Conservation (phyloP, 352 stramenopile species). For the Phytophthora crassamura region DNA sequence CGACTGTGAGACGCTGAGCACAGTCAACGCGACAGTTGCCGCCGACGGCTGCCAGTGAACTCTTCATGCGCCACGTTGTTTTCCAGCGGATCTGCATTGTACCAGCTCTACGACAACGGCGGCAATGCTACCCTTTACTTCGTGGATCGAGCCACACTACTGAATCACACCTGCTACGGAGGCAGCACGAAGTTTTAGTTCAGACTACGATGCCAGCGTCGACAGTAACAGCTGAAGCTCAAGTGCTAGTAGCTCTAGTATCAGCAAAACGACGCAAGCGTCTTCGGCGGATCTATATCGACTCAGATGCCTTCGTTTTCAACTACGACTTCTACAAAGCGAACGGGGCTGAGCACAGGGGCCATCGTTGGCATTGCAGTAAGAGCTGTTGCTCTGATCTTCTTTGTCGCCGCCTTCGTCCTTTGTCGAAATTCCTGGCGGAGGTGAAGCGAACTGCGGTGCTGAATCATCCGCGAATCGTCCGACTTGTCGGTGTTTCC, state of each 20-base stretch:
- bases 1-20: constrained; percentile 13
- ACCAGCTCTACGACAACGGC: constrained; percentile 15
- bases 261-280: constrained; percentile 2
- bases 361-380: constrained; percentile 4
- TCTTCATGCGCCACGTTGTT: constrained; percentile 19
- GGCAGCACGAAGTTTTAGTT: constrained; percentile 16
- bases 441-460: constrained; percentile 46
- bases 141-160: constrained; percentile 5
- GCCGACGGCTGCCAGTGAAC: constrained; percentile 17
- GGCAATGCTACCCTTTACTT: constrained; percentile 12
- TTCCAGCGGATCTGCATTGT: constrained; percentile 10
- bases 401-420: neutral
- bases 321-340: neutral
- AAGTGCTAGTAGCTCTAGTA: constrained; percentile 10
- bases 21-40: constrained; percentile 13
- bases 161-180: constrained; percentile 13
- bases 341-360: neutral
- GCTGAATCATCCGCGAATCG: constrained; percentile 49
- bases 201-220: constrained; percentile 11
- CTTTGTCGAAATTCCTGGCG: constrained; percentile 14
- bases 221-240: neutral
- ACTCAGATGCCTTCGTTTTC: constrained; percentile 2
- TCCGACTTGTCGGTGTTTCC: constrained; percentile 44
- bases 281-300: neutral
- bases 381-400: neutral